These are phyloP conservation scores for Xanthoconium separans DNA, from an alignment of 1,284 basidiomycete genomes.

Conservation along the genomic window DNA sequence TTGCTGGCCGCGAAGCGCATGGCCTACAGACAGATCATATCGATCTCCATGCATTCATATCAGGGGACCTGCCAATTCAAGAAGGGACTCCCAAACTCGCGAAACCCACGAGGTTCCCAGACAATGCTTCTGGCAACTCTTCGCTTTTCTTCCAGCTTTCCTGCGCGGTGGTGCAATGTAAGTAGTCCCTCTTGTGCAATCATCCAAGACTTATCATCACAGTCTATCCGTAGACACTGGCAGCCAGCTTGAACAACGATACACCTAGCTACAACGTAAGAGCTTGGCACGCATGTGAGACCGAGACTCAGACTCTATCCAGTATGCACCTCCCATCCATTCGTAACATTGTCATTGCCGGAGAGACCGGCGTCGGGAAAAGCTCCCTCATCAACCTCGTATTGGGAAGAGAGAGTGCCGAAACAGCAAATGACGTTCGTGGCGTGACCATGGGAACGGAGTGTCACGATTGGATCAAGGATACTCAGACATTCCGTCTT, in stretches of 20 bases:
- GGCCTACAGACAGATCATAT: constrained; percentile 17
- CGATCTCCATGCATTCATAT: constrained; percentile 20
- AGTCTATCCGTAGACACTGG: not conserved
- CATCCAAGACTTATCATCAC: not conserved
- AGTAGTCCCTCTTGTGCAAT: not conserved
- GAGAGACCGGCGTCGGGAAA: constrained; percentile 34
- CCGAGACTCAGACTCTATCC: constrained; percentile 6
- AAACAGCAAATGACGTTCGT: constrained; percentile 30
- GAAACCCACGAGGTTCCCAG: constrained; percentile 26
- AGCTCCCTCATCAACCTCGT: constrained; percentile 35
- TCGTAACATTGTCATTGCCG: constrained; percentile 31
- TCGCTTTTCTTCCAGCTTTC: constrained; percentile 2
- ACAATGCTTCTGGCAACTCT: constrained; percentile 12
- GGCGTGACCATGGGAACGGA: constrained; percentile 29
- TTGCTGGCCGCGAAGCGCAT: constrained; percentile 1
- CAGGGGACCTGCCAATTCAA: constrained; percentile 24
- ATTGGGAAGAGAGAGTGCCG: constrained; percentile 17
- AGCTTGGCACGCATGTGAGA: not conserved
- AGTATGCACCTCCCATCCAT: constrained; percentile 17
- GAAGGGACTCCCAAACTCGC: constrained; percentile 11
- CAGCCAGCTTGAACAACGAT: constrained; percentile 9
- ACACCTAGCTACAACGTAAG: constrained; percentile 6
- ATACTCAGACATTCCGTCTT: constrained; percentile 28
- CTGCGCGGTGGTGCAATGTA: constrained; percentile 7
- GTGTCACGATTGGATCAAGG: constrained; percentile 23